These are phyloP conservation scores for Backusella australiensis DNA, from an alignment of 192 early-diverging fungal species.

Conservation along the genomic window DNA sequence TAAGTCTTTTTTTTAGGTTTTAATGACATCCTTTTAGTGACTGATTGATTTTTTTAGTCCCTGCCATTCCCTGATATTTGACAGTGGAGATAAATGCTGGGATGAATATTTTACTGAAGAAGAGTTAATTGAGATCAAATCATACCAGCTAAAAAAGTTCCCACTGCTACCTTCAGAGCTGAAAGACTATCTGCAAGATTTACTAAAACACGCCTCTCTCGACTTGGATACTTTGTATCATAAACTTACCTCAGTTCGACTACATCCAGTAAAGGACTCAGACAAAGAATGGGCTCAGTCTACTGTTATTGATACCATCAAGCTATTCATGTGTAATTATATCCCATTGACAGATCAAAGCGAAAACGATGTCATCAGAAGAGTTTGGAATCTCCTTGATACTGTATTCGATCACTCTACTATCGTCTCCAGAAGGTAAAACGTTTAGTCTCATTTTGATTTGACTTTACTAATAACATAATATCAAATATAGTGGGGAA, in stretches of 20 bases:
- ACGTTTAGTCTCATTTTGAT: not conserved
- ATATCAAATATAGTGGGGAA: not conserved
- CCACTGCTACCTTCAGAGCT: not conserved
- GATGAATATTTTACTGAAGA: not conserved
- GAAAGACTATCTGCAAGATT: not conserved
- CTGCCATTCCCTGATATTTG: too few relatives aligned
- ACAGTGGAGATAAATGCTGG: too few relatives aligned
- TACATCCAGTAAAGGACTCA: not conserved
- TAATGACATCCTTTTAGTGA: too few relatives aligned
- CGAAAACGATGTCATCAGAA: not conserved
- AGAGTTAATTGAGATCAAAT: not conserved
- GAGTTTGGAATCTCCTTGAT: not conserved
- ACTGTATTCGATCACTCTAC: not conserved
- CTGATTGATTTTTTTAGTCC: too few relatives aligned
- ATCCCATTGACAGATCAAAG: not conserved
- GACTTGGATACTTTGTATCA: not conserved
- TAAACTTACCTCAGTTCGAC: not conserved
- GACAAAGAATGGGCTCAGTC: not conserved
- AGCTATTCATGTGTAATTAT: conserved; percentile 1
- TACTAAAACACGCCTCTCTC: not conserved
- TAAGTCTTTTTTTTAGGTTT: too few relatives aligned
- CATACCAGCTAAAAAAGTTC: not conserved
- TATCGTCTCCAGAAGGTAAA: not conserved
- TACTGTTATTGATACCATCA: not conserved
- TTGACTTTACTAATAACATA: not conserved